Percentiles rank a stretch among this genome's conserved stretches.
These are phyloP conservation scores for Aurinia saxatilis DNA, from an alignment of 345 rosid genomes.

Conservation along the genomic window DNA sequence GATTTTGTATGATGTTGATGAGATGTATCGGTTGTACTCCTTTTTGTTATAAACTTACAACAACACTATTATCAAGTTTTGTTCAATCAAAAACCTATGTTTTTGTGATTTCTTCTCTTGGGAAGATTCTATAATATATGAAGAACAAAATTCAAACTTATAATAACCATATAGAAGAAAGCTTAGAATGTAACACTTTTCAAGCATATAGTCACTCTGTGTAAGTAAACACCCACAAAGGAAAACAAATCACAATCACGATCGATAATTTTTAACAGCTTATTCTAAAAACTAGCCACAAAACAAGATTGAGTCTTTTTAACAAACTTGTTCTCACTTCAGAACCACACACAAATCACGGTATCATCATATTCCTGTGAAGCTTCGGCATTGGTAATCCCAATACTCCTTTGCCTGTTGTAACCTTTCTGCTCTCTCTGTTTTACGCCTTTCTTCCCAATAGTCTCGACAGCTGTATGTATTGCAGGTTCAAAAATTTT, in stretches of 20 bases:
- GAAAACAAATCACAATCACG: neutral
- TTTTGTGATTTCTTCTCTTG: neutral
- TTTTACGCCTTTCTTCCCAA: constrained; percentile 63
- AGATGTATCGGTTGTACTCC: neutral
- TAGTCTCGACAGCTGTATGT: constrained; percentile 54
- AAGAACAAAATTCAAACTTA: neutral
- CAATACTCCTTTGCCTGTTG: constrained; percentile 73
- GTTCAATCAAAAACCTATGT: neutral
- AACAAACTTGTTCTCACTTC: neutral
- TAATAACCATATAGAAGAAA: neutral
- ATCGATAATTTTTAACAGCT: too few species aligned
- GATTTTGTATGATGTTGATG: constrained; percentile 24
- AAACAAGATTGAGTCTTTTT: too few species aligned
- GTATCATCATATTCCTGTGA: constrained; percentile 51
- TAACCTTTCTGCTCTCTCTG: constrained; percentile 67
- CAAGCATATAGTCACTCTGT: neutral
- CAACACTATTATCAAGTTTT: neutral
- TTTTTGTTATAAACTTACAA: neutral
- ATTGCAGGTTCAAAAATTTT: neutral
- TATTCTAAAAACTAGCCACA: too few species aligned
- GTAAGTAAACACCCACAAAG: neutral
- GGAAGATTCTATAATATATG: too few species aligned
- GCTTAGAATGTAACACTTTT: neutral
- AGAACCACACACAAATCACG: neutral
- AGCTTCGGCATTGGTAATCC: constrained; percentile 68